Percentiles rank a stretch among this genome's conserved stretches.
phyloP scores from a whole-genome alignment of 352 stramenopile genomes.

The Blastocystis sp. region DNA sequence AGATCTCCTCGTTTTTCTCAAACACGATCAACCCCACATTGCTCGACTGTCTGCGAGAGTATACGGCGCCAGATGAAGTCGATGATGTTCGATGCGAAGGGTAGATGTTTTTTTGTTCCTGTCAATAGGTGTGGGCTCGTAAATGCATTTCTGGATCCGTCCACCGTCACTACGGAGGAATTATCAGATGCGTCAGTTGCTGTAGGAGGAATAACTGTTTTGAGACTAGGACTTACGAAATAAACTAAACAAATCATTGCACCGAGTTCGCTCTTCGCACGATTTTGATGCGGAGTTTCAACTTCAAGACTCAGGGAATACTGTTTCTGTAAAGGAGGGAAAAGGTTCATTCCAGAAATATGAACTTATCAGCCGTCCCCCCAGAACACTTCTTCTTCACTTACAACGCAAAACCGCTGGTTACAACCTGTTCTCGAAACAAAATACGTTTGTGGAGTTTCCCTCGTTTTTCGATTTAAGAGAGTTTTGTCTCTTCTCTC shows the following conservation, averaged over 20 bases:
- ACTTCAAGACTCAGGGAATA: not conserved
- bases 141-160: not conserved
- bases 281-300: conserved; percentile 30
- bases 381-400: not conserved
- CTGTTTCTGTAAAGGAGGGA: conserved; percentile 16
- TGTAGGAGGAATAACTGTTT: not conserved
- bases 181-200: not conserved
- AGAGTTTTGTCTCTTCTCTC: conserved; percentile 47
- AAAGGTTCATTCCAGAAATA: conserved; percentile 6
- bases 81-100: conserved; percentile 8
- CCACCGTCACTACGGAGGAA: not conserved
- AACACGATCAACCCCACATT: conserved; percentile 15
- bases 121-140: not conserved
- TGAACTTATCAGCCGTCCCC: conserved; percentile 10
- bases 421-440: not conserved
- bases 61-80: conserved; percentile 2
- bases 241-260: not conserved
- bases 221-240: not conserved
- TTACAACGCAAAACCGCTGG: not conserved
- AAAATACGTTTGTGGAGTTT: conserved; percentile 47
- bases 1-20: not conserved
- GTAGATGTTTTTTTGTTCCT: not conserved
- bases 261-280: conserved; percentile 32
- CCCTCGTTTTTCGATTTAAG: conserved; percentile 2
- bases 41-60: conserved; percentile 51